Evolutionary conservation across 371 early-diverging fungal species (phyloP), one percentile per base, ranked within the genome.

Genomic region (Circinella umbellata): DNA sequence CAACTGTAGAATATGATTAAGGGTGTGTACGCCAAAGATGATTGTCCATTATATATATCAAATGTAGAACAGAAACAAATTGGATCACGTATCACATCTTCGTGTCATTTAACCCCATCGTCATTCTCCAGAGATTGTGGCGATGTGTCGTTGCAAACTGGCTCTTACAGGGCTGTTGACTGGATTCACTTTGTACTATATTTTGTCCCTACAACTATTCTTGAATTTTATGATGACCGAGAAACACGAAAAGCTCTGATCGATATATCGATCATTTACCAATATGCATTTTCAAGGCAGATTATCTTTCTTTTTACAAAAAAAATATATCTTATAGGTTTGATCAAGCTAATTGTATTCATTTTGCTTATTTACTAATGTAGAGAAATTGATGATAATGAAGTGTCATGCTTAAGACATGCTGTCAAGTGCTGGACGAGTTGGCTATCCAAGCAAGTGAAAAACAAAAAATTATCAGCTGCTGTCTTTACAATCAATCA

Each of bases 181-280:
- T 62, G 63, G 46, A 62, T 62, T n/a, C 63, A 62, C n/a, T 46
- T 62, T 20, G 63, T 39, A 5, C 63, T 62, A 11, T 62, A 62
- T 62, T 39, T 20, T n/a, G 14, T 62, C 0, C 63, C 63, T 9
- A 62, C 42, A 62, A 51, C 49, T 18, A 15, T 15, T 5, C n/a
- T 14, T 11, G 51, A n/a, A 51, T 51, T 51, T 15, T n/a, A 13
- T 15, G 51, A 51, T 51, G 51, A 51, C 7, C 17, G 14, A 17
- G 15, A n/a, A 17, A 51, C 51, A 51, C 8, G 15, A 51, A 4
- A 51, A 51, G 51, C 51, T 5, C 15, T 15, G 0, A 15, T n/a
- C 8, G 51, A 51, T 51, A 13, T 51, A n/a, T 14, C 51, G 5
- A 8, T 5, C 8, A n/a, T 51, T 13, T 51, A 17, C n/a, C 8